Evolutionary conservation across 2,329 filamentous ascomycete species (phyloP), one percentile per base, ranked within the genome.

Genomic region (Fusarium mundagurra): DNA sequence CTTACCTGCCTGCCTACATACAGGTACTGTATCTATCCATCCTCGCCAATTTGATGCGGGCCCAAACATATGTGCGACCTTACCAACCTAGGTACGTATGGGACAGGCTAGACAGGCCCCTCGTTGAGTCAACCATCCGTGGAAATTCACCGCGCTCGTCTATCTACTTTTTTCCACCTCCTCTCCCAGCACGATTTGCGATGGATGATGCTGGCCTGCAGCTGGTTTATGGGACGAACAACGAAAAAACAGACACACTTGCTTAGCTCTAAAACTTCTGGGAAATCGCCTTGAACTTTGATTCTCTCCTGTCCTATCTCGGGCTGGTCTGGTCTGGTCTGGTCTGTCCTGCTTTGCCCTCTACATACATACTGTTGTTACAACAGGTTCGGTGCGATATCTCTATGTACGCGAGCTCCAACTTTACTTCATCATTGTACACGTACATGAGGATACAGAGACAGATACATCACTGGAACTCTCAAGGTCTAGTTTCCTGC

Each of bases 181-280:
- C 45, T 8, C 27, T 48, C 16, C 47, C 51, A 55, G 58, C 31
- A 51, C 67, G 47, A 44, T 61, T 55, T 60, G 50, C 39, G 60
- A 72, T 74, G 68, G 60, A 72, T 74, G 60, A 69, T 74, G 64
- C 68, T 74, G 64, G 72, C 60, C 65, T 71, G 44, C 72, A 72
- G 55, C 60, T 53, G 38, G 64, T 60, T 44, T 39, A 65, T 39
- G 51, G 50, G 48, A 53, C 63, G 62, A 62, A 60, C 71, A 41
- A 74, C 67, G 36, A 72, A 22, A 16, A 29, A 64, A 64, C 71
- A 45, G 67, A 68, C 71, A 43, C 47, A 63, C 57, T 69, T 50
- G 48, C 62, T 71, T 67, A 48, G 63, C 53, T 67, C 45, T 59
- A 53, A 41, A 41, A 33, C 51, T 47, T 69, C 60, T 62, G 53